phyloP scores from a whole-genome alignment of 305 asterid species.

The Vinca major region DNA sequence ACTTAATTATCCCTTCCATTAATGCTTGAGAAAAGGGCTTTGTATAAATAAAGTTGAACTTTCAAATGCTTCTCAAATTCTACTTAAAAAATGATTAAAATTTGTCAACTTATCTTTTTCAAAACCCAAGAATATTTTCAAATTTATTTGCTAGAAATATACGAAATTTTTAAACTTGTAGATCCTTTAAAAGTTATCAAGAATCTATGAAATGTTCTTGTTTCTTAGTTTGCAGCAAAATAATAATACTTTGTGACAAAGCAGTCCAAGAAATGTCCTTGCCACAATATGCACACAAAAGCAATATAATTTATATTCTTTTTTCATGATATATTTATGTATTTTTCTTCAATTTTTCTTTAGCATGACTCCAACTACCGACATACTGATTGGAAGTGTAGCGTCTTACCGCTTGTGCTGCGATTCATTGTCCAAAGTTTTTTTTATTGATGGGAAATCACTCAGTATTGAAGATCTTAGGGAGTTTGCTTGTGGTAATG shows the following conservation, averaged over 20 bases:
- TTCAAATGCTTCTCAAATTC: background rate
- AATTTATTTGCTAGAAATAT: background rate
- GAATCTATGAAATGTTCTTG: background rate
- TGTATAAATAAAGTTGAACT: background rate
- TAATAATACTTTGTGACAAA: background rate
- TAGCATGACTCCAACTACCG: no score
- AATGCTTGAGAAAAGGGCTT: background rate
- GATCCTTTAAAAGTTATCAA: background rate
- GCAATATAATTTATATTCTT: slow-evolving; percentile 1
- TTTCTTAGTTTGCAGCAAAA: background rate
- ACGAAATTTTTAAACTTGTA: background rate
- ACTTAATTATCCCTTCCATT: slow-evolving; percentile 12
- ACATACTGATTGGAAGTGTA: no score
- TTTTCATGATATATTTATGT: background rate
- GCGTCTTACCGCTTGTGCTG: no score
- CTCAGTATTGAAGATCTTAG: background rate
- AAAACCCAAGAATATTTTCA: background rate
- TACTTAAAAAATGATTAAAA: background rate
- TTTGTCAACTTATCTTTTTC: slow-evolving; percentile 2
- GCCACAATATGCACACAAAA: background rate
- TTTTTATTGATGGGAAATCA: background rate
- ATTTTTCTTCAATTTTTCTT: background rate
- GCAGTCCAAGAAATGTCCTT: slow-evolving; percentile 1
- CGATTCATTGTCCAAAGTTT: no score
- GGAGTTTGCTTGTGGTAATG: background rate